Conservation (phyloP, 108 stramenopile species). For the Fistulifera pelliculosa region DNA sequence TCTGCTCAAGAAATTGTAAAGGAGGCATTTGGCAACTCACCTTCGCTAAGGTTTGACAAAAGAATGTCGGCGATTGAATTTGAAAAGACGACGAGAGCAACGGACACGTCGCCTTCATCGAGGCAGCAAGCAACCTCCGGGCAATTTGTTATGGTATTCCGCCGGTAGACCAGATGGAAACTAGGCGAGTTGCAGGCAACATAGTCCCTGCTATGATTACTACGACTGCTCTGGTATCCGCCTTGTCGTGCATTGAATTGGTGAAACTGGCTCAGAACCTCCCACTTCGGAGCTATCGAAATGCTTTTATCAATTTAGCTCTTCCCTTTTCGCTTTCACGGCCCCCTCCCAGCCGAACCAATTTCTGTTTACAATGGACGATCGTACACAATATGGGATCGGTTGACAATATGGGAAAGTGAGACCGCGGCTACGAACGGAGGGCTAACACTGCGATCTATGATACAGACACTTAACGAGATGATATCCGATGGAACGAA, state of each 20-base stretch:
- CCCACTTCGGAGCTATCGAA: conserved; percentile 71
- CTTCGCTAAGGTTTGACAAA: conserved; percentile 8
- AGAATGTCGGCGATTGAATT: conserved; percentile 35
- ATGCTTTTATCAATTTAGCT: conserved; percentile 91
- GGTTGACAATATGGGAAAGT: conserved; percentile 56
- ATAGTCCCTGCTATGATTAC: conserved; percentile 99
- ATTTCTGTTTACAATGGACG: conserved; percentile 43
- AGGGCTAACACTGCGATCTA: conserved; percentile 41
- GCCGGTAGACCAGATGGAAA: conserved; percentile 89
- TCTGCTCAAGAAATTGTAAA: neutral
- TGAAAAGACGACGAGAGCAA: conserved; percentile 97
- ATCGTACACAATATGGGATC: conserved; percentile 90
- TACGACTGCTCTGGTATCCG: conserved; percentile 94
- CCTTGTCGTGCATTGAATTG: conserved; percentile 90
- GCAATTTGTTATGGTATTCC: conserved; percentile 91
- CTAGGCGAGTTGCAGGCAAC: conserved; percentile 90
- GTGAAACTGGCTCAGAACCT: conserved; percentile 77
- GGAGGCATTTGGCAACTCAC: neutral
- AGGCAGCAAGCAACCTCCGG: conserved; percentile 90
- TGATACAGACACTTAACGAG: conserved; percentile 48
- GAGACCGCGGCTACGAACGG: conserved; percentile 39
- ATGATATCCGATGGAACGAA: conserved; percentile 32
- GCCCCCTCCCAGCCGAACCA: conserved; percentile 73
- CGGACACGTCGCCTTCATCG: conserved; percentile 89
- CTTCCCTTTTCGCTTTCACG: conserved; percentile 95